Evolutionary conservation across 2,329 filamentous ascomycete species (phyloP).

Genomic region (Aspergillus transmontanensis): DNA sequence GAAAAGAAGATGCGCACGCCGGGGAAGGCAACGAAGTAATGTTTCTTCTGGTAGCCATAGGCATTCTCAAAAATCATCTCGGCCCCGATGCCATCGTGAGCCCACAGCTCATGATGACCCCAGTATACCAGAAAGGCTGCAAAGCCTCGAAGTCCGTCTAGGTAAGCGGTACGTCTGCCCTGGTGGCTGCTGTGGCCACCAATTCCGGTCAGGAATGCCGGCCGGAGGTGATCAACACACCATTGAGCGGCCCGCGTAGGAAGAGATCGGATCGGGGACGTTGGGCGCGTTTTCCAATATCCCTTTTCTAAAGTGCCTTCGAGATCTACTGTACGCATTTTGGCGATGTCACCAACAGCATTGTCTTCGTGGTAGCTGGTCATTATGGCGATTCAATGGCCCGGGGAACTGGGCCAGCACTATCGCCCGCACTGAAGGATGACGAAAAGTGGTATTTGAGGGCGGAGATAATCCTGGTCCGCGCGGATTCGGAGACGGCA

Average conservation of each 20-base stretch:
- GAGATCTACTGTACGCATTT: slow-evolving; percentile 3
- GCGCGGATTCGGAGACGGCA: neutral
- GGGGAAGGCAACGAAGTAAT: slow-evolving; percentile 58
- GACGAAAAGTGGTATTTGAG: slow-evolving; percentile 1
- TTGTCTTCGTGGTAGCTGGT: neutral
- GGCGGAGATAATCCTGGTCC: neutral
- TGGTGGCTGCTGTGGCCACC: slow-evolving; percentile 7
- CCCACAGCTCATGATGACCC: slow-evolving; percentile 63
- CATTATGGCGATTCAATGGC: neutral
- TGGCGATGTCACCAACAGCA: neutral
- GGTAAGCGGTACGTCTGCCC: slow-evolving; percentile 57
- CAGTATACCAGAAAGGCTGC: slow-evolving; percentile 68
- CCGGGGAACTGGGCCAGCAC: neutral
- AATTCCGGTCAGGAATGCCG: neutral
- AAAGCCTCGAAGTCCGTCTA: slow-evolving; percentile 68
- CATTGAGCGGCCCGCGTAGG: neutral
- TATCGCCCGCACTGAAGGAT: neutral
- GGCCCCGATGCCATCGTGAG: slow-evolving; percentile 47
- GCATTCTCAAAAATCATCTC: slow-evolving; percentile 54
- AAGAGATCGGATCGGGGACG: neutral
- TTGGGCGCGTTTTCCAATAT: neutral
- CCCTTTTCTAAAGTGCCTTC: neutral
- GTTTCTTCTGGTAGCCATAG: slow-evolving; percentile 47
- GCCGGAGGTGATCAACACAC: slow-evolving; percentile 3
- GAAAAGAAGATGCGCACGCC: slow-evolving; percentile 62